phyloP scores from a whole-genome alignment of 2,329 filamentous ascomycete genomes.

The Claviceps sp. region DNA sequence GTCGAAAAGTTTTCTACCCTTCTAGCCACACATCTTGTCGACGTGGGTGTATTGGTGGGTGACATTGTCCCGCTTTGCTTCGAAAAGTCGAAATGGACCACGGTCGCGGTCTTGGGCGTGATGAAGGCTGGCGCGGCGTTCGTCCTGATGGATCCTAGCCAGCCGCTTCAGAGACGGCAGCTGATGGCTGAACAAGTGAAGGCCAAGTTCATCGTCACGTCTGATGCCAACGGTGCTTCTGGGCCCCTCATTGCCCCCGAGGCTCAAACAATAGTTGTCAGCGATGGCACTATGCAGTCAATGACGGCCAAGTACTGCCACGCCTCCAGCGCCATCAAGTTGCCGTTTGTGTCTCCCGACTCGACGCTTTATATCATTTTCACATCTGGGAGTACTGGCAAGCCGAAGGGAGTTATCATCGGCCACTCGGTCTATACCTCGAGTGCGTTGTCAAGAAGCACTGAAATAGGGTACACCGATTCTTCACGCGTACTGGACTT shows the following conservation, averaged over 20 bases:
- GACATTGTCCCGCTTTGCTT: constrained; percentile 1
- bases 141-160: constrained; percentile 1
- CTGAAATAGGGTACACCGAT: background rate
- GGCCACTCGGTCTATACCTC: constrained; percentile 6
- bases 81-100: constrained; percentile 1
- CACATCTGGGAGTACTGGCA: constrained; percentile 7
- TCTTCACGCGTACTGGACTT: constrained; percentile 6
- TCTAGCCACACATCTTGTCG: background rate
- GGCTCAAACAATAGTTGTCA: background rate
- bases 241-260: background rate
- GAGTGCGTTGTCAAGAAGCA: constrained; percentile 2
- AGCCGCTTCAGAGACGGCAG: background rate
- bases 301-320: background rate
- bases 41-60: background rate
- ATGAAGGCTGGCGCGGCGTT: background rate
- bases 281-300: background rate
- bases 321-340: background rate
- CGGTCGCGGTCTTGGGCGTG: background rate
- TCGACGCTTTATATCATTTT: background rate
- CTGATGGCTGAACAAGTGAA: background rate
- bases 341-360: constrained; percentile 1
- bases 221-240: background rate
- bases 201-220: background rate
- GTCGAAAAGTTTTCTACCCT: background rate
- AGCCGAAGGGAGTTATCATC: constrained; percentile 14